These are phyloP conservation scores for Psilocybe cyanescens DNA, from an alignment of 768 basidiomycete species.

Conservation along the genomic window DNA sequence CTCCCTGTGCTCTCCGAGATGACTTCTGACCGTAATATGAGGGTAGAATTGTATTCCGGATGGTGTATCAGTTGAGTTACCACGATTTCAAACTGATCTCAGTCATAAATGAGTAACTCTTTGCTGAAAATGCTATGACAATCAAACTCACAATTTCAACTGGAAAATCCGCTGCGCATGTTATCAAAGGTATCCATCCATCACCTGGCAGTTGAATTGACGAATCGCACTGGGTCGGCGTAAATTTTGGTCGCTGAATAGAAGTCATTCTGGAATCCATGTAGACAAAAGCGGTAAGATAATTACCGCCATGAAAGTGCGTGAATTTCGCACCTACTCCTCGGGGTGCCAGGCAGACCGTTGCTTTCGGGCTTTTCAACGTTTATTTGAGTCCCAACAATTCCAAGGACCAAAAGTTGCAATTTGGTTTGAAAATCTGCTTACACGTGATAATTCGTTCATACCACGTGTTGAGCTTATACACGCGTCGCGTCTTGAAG, in stretches of 20 bases:
- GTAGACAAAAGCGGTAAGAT: too few relatives aligned
- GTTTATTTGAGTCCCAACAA: too few relatives aligned
- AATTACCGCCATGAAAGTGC: too few relatives aligned
- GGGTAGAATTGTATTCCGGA: slow-evolving; percentile 91
- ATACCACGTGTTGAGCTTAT: too few relatives aligned
- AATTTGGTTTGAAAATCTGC: too few relatives aligned
- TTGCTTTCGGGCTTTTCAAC: too few relatives aligned
- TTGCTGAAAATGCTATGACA: neutral
- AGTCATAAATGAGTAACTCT: neutral
- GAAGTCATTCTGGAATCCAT: neutral
- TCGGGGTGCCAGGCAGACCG: too few relatives aligned
- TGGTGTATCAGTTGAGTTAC: slow-evolving; percentile 78
- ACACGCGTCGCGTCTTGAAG: too few relatives aligned
- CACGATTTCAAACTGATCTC: slow-evolving; percentile 69
- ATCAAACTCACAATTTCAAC: slow-evolving; percentile 9
- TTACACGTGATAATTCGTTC: too few relatives aligned
- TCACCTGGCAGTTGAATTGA: neutral
- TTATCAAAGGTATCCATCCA: slow-evolving; percentile 11
- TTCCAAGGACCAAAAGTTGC: too few relatives aligned
- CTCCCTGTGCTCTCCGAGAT: slow-evolving; percentile 42
- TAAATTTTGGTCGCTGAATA: neutral
- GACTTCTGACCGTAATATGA: slow-evolving; percentile 85
- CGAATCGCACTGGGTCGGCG: neutral
- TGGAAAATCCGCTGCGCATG: slow-evolving; percentile 12
- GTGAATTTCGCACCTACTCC: too few relatives aligned